phyloP scores from a whole-genome alignment of 2,329 filamentous ascomycete genomes.

The Balansia obtecta region DNA sequence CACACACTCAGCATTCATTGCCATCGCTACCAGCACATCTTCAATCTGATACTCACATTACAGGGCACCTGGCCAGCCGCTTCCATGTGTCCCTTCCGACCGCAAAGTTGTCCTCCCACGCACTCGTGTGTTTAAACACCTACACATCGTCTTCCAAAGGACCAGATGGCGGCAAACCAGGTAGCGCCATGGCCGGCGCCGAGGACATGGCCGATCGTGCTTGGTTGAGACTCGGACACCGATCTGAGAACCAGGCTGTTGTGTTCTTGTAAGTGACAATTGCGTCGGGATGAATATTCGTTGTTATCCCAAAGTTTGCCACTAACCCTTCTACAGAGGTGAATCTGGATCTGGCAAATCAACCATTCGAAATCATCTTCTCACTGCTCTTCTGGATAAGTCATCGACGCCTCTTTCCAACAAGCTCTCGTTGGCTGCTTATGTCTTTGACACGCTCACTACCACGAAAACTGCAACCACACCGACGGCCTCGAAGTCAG shows the following conservation, averaged over 20 bases:
- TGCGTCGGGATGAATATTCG: too few relatives aligned
- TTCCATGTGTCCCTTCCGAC: conserved; percentile 89
- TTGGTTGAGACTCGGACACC: conserved; percentile 71
- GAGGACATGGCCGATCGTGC: conserved; percentile 85
- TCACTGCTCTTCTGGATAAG: conserved; percentile 76
- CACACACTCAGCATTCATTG: conserved; percentile 74
- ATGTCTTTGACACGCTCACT: conserved; percentile 90
- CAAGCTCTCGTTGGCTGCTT: conserved; percentile 86
- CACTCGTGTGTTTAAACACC: conserved; percentile 84
- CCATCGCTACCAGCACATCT: conserved; percentile 77
- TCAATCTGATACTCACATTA: conserved; percentile 67
- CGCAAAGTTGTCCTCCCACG: conserved; percentile 80
- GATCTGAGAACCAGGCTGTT: conserved; percentile 86
- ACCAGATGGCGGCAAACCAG: conserved; percentile 80
- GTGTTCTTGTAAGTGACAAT: conserved; percentile 67
- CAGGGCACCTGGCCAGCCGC: conserved; percentile 71
- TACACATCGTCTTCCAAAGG: conserved; percentile 84
- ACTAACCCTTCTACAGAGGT: conserved; percentile 44
- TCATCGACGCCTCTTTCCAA: conserved; percentile 86
- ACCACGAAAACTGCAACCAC: conserved; percentile 96
- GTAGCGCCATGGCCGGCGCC: conserved; percentile 82
- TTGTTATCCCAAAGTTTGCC: not conserved
- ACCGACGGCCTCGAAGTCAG: conserved; percentile 88
- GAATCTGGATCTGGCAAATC: conserved; percentile 96
- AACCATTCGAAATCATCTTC: conserved; percentile 77